Conservation (phyloP, 305 asterid species). For the Fraxinus angustifolia region DNA sequence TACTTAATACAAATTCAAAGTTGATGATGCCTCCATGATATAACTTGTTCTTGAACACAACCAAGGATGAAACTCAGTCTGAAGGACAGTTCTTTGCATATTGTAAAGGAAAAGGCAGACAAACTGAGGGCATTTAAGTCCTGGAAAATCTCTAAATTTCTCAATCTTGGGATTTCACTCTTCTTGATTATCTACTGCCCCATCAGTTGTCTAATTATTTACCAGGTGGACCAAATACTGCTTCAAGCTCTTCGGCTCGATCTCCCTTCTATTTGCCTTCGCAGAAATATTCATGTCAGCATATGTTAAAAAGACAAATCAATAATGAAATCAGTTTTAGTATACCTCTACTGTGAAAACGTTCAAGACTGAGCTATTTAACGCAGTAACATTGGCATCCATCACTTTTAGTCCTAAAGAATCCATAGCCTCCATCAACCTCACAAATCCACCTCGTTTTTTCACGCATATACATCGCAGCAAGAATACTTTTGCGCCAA, state of each 20-base stretch:
- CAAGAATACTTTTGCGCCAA: conserved; percentile 49
- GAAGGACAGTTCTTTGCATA: not conserved
- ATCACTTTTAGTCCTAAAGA: conserved; percentile 51
- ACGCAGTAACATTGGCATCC: conserved; percentile 59
- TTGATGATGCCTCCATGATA: not conserved
- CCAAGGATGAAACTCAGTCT: not conserved
- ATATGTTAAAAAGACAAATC: not conserved
- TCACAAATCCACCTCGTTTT: conserved; percentile 43
- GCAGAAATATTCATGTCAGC: conserved; percentile 18
- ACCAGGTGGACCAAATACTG: conserved; percentile 38
- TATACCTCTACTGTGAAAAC: conserved; percentile 60
- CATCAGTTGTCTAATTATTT: conserved; percentile 16
- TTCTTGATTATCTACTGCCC: conserved; percentile 3
- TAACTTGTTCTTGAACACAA: not conserved
- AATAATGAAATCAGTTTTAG: not conserved
- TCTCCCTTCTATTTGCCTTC: conserved; percentile 38
- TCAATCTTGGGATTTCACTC: not conserved
- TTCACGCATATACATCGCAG: conserved; percentile 45
- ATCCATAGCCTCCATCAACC: conserved; percentile 56
- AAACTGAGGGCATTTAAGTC: not conserved
- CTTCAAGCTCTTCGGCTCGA: conserved; percentile 40
- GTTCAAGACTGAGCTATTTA: conserved; percentile 45
- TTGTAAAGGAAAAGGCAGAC: not conserved
- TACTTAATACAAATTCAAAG: not conserved
- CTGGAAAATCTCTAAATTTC: not conserved